phyloP scores from a whole-genome alignment of 2,329 filamentous ascomycete species.

The Fusarium neocosmosporiellum region DNA sequence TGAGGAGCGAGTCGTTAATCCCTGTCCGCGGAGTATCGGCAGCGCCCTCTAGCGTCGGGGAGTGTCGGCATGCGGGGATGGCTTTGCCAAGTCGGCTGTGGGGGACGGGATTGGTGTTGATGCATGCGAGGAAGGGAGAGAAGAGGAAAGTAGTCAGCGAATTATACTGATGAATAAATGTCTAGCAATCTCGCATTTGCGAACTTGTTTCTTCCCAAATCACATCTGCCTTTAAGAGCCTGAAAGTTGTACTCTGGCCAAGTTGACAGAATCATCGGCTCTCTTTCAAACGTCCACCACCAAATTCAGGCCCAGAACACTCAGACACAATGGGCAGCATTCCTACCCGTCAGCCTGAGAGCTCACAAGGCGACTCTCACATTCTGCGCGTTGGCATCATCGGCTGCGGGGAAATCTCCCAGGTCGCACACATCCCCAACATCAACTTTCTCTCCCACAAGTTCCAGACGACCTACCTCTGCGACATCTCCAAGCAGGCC shows the following conservation, averaged over 20 bases:
- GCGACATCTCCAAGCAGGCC: conserved; percentile 58
- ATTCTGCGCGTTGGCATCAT: conserved; percentile 49
- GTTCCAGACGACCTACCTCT: conserved; percentile 61
- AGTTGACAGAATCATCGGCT: not conserved
- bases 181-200: not conserved
- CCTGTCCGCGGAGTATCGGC: not conserved
- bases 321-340: not conserved
- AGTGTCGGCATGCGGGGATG: not conserved
- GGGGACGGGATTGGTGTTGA: not conserved
- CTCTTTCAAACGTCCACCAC: not conserved
- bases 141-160: not conserved
- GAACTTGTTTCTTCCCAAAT: not conserved
- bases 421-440: conserved; percentile 65
- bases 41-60: not conserved
- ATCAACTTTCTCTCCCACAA: conserved; percentile 57
- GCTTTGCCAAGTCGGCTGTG: not conserved
- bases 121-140: not conserved
- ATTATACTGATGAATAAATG: not conserved
- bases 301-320: not conserved
- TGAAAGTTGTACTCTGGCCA: not conserved
- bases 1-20: not conserved
- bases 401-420: conserved; percentile 62
- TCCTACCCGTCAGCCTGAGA: not conserved
- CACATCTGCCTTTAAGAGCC: not conserved
- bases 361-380: not conserved